Evolutionary conservation across 805 yeast genomes (phyloP).

Genomic region (Hanseniaspora pseudoguilliermondii): DNA sequence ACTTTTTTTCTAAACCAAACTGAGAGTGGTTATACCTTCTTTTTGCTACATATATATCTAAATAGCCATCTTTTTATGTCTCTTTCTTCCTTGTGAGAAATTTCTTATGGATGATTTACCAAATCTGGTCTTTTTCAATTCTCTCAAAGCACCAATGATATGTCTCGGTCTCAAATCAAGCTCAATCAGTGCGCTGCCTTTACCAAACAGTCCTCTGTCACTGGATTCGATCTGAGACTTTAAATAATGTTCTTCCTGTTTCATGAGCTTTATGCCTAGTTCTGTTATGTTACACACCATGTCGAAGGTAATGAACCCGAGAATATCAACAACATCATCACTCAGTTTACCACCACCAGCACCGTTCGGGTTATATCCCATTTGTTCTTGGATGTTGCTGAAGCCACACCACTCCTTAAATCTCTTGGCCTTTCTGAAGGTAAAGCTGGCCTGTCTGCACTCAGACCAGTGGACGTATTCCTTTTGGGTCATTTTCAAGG

Average conservation of each 20-base stretch:
- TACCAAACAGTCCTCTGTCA: slow-evolving; percentile 11
- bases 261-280: slow-evolving; percentile 71
- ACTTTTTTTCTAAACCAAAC: no score
- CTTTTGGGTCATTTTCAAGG: slow-evolving; percentile 85
- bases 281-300: slow-evolving; percentile 91
- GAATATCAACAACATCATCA: slow-evolving; percentile 90
- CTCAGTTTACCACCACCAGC: slow-evolving; percentile 52
- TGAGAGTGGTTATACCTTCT: not conserved
- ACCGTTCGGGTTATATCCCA: slow-evolving; percentile 12
- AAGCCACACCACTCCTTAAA: slow-evolving; percentile 95
- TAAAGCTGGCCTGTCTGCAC: slow-evolving; percentile 93
- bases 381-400: slow-evolving; percentile 55
- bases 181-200: slow-evolving; percentile 1
- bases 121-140: slow-evolving; percentile 47
- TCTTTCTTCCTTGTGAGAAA: slow-evolving; percentile 42
- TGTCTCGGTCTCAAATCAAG: slow-evolving; percentile 49
- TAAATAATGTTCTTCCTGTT: slow-evolving; percentile 44
- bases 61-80: slow-evolving; percentile 27
- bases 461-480: slow-evolving; percentile 99
- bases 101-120: slow-evolving; percentile 53
- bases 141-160: slow-evolving; percentile 80
- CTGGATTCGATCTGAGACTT: slow-evolving; percentile 16
- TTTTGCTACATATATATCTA: slow-evolving; percentile 13
- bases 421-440: slow-evolving; percentile 85
- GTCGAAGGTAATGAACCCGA: slow-evolving; percentile 91